Conservation (phyloP, 345 rosid genomes). For the Bruguiera sexangula region DNA sequence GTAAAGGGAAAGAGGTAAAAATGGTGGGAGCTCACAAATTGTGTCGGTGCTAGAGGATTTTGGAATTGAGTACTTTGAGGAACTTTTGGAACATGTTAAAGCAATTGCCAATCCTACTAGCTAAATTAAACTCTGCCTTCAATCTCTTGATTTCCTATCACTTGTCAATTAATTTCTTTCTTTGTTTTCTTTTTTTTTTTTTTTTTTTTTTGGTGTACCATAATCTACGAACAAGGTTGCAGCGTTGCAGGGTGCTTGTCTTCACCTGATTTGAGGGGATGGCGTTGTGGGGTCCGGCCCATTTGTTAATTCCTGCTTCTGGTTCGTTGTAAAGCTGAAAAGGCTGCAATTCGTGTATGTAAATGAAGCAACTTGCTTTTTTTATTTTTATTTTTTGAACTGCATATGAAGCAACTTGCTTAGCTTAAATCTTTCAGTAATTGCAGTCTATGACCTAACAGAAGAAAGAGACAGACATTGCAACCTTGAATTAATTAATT, state of each 20-base stretch:
- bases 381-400: no score
- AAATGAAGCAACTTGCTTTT: no score
- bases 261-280: no score
- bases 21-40: not conserved
- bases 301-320: not conserved
- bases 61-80: not conserved
- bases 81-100: not conserved
- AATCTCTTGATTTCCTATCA: no score
- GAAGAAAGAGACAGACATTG: no score
- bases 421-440: not conserved
- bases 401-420: no score
- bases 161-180: not conserved
- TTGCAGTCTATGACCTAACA: not conserved
- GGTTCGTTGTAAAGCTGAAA: not conserved
- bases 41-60: conserved; percentile 4
- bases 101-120: not conserved
- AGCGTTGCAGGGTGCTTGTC: not conserved
- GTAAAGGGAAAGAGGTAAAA: not conserved
- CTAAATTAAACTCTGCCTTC: not conserved
- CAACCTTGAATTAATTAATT: no score
- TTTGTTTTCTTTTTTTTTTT: not conserved
- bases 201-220: not conserved
- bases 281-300: not conserved
- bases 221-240: not conserved
- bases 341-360: not conserved